Evolutionary conservation across 192 early-diverging fungal genomes (phyloP), one percentile per base, ranked within the genome.

Genomic region (Lobosporangium transversale): DNA sequence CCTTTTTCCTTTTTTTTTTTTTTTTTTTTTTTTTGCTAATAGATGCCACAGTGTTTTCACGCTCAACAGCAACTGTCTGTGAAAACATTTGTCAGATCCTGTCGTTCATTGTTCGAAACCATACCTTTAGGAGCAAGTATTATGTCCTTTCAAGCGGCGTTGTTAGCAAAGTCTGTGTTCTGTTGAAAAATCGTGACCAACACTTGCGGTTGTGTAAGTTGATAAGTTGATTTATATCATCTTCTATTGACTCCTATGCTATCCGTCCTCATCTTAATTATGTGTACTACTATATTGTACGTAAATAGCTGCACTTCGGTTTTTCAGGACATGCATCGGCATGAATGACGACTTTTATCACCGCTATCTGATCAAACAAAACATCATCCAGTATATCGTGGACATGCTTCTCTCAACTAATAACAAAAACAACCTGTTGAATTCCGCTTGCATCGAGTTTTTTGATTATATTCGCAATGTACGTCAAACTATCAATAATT

Each of bases 391-490:
- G 32, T 83, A 89, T 20, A 83, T 94, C 26, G 71, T 96, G 53
- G 80, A 81, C 7, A 68, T 87, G 20, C 84, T 94, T 40, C 30
- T 87, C 14, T 83, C 84, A 21, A 89, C 89, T 2, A 79, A 89
- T 33, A 86, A 88, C 52, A 84, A 83, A 35, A 89, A 96, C 54
- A 97, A 97, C 61, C 76, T 97, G 29, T 62, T 95, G 18, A 93
- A 95, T 57, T 96, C 95, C 7, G 92, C 97, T 1, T 96, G 93
- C 67, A 84, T 96, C 35, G 95, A 97, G 56, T 80, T 98, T 42
- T 91, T 98, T 64, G 92, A 91, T 24, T 92, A 88, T 79, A 89
- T 98, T 56, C 83, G 89, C 20, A 84, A 75, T 48, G 91, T 91
- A 82, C 51, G 61, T 12, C 26, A 29, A 11, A 53, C 3, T 30